These are phyloP conservation scores for Ailanthus altissimus DNA, from an alignment of 345 rosid species.

Conservation along the genomic window DNA sequence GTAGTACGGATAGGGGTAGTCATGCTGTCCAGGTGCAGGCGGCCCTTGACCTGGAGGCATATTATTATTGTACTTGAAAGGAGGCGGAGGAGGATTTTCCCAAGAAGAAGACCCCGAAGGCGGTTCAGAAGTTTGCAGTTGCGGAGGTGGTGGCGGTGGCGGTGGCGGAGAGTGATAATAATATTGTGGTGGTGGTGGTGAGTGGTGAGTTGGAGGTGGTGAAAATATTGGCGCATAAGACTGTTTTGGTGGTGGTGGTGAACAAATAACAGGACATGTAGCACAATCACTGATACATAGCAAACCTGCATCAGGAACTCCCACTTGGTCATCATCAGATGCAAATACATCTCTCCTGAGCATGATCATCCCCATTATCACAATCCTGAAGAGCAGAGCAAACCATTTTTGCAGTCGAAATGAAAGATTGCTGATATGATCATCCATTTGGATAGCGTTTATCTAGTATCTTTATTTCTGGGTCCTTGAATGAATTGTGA, in stretches of 20 bases:
- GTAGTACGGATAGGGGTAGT: conserved; percentile 58
- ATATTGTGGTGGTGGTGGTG: conserved; percentile 29
- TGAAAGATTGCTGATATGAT: not conserved
- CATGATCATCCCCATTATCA: conserved; percentile 24
- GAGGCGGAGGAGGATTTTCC: conserved; percentile 52
- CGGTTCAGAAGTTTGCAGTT: not conserved
- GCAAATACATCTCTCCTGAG: conserved; percentile 16
- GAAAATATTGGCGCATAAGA: conserved; percentile 25
- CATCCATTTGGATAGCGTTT: conserved; percentile 17
- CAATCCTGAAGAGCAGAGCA: conserved; percentile 20
- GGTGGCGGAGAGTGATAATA: conserved; percentile 28
- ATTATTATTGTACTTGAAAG: conserved; percentile 31
- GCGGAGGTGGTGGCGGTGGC: not conserved
- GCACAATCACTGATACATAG: conserved; percentile 49
- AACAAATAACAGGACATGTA: conserved; percentile 49
- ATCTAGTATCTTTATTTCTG: not conserved
- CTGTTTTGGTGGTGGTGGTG: conserved; percentile 33
- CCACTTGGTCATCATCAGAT: conserved; percentile 26
- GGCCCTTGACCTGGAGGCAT: conserved; percentile 35
- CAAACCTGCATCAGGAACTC: conserved; percentile 28
- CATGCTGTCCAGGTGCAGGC: conserved; percentile 29
- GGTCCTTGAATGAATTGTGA: not conserved
- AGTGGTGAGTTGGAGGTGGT: conserved; percentile 27
- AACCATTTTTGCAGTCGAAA: conserved; percentile 17
- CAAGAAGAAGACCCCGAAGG: conserved; percentile 20